phyloP scores from a whole-genome alignment of 257 asterid genomes.

The Prunella vulgaris region DNA sequence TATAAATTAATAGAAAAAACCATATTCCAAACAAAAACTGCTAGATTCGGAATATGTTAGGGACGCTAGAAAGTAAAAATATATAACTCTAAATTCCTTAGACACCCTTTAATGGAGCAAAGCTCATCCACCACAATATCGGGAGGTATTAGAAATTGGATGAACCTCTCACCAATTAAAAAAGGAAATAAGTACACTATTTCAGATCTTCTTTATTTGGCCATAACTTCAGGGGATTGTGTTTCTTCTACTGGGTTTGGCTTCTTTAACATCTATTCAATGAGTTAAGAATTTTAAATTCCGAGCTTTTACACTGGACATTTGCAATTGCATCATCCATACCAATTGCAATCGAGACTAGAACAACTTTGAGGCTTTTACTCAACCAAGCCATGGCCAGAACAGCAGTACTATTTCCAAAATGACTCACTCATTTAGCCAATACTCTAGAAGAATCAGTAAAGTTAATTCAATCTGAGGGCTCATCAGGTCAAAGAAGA shows the following conservation, averaged over 20 bases:
- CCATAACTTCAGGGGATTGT: neutral
- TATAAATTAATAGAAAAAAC: too few relatives aligned
- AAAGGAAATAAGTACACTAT: neutral
- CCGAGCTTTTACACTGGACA: neutral
- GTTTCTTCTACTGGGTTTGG: neutral
- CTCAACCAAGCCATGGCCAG: neutral
- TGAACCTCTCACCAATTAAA: neutral
- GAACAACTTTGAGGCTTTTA: neutral
- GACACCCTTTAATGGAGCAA: neutral
- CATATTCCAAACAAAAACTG: too few relatives aligned
- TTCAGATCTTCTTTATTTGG: neutral
- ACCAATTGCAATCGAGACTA: neutral
- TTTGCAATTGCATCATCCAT: neutral
- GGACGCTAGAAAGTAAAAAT: neutral
- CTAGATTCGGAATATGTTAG: too few relatives aligned
- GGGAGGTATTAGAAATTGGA: neutral
- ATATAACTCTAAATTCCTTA: neutral
- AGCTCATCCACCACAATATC: neutral
- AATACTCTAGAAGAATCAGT: neutral
- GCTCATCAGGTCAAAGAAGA: constrained; percentile 1
- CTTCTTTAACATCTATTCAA: neutral
- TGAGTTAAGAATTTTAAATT: neutral
- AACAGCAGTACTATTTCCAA: neutral
- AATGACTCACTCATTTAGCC: neutral
- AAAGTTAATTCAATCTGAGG: neutral